phyloP scores from a whole-genome alignment of 2,329 filamentous ascomycete genomes.

The Juglanconis oblonga region DNA sequence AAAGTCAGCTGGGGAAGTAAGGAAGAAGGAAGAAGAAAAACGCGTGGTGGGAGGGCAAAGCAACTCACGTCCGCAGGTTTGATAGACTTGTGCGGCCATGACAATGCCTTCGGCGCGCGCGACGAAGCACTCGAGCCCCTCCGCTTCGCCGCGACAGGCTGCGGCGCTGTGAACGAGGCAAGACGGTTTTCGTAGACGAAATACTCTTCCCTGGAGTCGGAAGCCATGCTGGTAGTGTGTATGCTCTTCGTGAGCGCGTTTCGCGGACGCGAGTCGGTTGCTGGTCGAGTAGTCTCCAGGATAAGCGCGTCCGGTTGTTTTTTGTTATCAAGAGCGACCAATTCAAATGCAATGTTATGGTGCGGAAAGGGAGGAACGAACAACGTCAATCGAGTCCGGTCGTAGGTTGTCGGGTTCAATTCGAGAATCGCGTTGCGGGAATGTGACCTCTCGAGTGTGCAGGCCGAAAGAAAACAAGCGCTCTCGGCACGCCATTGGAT shows the following conservation, averaged over 20 bases:
- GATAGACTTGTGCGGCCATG: conserved; percentile 71
- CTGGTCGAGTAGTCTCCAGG: not conserved
- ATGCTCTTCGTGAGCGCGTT: conserved; percentile 4
- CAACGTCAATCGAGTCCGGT: not conserved
- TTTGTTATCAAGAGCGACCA: too few species aligned
- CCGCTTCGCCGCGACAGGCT: conserved; percentile 61
- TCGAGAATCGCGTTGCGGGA: not conserved
- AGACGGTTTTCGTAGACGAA: conserved; percentile 73
- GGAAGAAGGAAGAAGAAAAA: not conserved
- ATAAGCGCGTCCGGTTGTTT: too few species aligned
- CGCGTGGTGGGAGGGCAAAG: not conserved
- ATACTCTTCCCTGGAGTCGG: conserved; percentile 43
- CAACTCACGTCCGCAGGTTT: conserved; percentile 60
- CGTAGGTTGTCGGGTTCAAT: not conserved
- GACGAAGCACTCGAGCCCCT: conserved; percentile 60
- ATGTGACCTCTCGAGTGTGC: not conserved
- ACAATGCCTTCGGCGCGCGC: conserved; percentile 53
- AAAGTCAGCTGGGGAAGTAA: conserved; percentile 11
- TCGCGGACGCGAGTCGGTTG: not conserved
- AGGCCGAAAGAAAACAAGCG: conserved; percentile 8
- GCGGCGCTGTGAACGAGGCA: conserved; percentile 70
- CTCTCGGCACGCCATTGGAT: not conserved
- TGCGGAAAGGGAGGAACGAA: not conserved
- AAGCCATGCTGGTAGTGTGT: conserved; percentile 19
- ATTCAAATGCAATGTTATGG: not conserved